These are phyloP conservation scores for Kluyveromyces starmeri DNA, from an alignment of 805 yeast genomes.

Conservation along the genomic window DNA sequence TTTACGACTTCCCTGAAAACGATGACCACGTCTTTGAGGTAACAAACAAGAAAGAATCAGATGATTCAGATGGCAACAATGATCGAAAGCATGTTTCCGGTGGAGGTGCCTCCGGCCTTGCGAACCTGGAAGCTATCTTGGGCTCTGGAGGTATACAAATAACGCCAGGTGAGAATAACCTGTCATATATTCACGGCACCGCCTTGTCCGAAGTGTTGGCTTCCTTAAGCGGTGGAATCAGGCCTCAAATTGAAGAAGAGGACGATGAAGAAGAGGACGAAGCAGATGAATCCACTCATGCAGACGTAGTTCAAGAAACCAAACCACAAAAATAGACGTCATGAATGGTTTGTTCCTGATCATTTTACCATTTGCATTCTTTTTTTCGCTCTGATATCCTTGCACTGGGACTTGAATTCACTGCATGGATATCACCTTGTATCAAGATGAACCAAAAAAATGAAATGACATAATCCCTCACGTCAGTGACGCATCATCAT, in stretches of 20 bases:
- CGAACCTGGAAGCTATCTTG: conserved; percentile 24
- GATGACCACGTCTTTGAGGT: conserved; percentile 33
- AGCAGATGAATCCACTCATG: conserved; percentile 5
- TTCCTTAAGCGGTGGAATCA: conserved; percentile 32
- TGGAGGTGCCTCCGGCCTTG: conserved; percentile 14
- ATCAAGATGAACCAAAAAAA: no score
- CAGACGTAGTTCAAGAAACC: background rate
- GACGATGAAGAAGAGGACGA: conserved; percentile 19
- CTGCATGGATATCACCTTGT: no score
- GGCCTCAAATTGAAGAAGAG: conserved; percentile 20
- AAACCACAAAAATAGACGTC: background rate
- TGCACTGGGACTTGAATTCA: no score
- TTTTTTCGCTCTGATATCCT: no score
- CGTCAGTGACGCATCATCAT: no score
- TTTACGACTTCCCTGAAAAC: conserved; percentile 39
- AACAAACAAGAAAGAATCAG: conserved; percentile 24
- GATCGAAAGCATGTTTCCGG: conserved; percentile 20
- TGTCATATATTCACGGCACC: conserved; percentile 53
- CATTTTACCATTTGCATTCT: no score
- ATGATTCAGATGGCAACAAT: conserved; percentile 30
- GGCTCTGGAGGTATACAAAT: conserved; percentile 24
- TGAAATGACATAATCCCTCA: no score
- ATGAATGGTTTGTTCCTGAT: no score
- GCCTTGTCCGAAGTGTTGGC: conserved; percentile 58
- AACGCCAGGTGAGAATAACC: conserved; percentile 46